Base-by-base conservation (phyloP, 1,139 yeast genomes). In the Magnusiomyces suaveolens region DNA sequence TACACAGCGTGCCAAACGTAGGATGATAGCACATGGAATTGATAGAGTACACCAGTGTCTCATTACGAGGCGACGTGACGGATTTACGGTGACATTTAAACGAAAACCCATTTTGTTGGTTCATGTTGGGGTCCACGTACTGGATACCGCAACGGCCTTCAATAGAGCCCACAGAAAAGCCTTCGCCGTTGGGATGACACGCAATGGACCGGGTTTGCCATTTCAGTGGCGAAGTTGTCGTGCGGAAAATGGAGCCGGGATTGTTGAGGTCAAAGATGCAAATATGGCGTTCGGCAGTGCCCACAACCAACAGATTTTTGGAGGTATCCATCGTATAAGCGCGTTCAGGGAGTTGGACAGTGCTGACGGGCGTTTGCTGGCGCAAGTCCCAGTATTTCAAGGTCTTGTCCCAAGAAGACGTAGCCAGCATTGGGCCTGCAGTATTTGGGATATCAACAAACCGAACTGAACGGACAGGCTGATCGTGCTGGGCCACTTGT, bases 131-230 rank as follows among this genome's bases (percentile, higher is more conserved):
- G 62, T 87, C 95, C 54, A 92, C 81, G 69, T 90, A 92, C 66
- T 89, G 96, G 63, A 94, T 84, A n/a, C 96, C 96, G 71, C 97
- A 89, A 62, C 99, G 78, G 26, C 98, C 98, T 72, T 92, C 99
- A 52, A 92, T 82, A 2, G 96, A 85, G 3, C 96, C 97, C 52
- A 92, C 73, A 1, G 96, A 97, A 69, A 80, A 94, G 6, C 97
- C 97, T 64, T 87, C 85, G 12, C 95, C 97, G 60, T 82, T 83
- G 8, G 90, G 90, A 68, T 84, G 87, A 67, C 98, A 92, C 20
- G 87, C 74, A 2, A 94, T 77, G 2, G 84, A 75, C 59, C 96
- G 76, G 0, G 97, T 89, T 72, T 90, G 97, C 82, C 85, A 85
- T 72, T 89, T 89, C 64, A 92, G 76, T 10, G 97, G 96, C n/a